Percentiles rank a stretch among this genome's conserved stretches.
These are phyloP conservation scores for Dendrostoma leiphaemia DNA, from an alignment of 2,329 filamentous ascomycete species.

Conservation along the genomic window DNA sequence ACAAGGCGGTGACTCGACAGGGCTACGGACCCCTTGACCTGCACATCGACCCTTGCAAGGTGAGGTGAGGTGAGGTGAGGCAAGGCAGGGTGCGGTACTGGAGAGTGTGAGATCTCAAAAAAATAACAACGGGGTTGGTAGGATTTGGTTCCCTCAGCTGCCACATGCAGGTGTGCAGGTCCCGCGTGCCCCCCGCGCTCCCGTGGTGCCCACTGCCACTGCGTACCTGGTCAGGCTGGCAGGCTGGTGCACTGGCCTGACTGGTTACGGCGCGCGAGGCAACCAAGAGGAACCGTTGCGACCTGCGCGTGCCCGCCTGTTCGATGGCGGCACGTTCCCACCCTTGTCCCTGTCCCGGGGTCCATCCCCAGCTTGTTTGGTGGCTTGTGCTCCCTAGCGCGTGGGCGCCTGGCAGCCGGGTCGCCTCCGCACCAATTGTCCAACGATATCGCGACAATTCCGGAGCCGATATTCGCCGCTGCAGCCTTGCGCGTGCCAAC, in stretches of 20 bases:
- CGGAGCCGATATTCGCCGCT: neutral
- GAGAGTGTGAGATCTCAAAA: neutral
- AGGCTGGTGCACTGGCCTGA: too few relatives aligned
- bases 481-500: neutral
- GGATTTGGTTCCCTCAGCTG: constrained; percentile 1
- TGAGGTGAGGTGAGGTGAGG: too few relatives aligned
- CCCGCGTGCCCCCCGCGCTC: neutral
- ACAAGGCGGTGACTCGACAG: neutral
- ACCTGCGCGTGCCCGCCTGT: too few relatives aligned
- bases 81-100: neutral
- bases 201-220: neutral
- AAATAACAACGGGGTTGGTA: neutral
- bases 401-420: too few relatives aligned
- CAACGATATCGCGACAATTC: neutral
- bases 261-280: too few relatives aligned
- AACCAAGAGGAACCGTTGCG: too few relatives aligned
- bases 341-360: neutral
- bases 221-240: too few relatives aligned
- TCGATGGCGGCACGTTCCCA: too few relatives aligned
- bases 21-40: too few relatives aligned
- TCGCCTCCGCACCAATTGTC: neutral
- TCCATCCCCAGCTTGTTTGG: neutral
- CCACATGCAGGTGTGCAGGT: constrained; percentile 5
- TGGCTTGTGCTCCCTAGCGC: neutral
- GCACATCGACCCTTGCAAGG: too few relatives aligned